Percentiles rank a stretch among this genome's conserved stretches.
These are phyloP conservation scores for Parsonsia alboflavescens DNA, from an alignment of 257 asterid genomes.

Conservation along the genomic window DNA sequence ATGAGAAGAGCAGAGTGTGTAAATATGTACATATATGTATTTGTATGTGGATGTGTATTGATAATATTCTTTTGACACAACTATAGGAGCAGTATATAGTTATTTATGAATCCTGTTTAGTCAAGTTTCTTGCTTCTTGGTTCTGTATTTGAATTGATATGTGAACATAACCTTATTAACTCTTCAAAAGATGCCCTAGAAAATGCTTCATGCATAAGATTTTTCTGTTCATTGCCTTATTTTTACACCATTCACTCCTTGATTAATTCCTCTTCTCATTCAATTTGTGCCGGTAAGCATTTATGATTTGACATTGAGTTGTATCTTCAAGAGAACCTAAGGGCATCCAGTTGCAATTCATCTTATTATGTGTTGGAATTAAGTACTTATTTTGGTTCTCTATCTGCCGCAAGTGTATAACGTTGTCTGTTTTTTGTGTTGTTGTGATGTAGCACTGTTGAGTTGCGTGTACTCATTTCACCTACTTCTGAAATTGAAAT, in stretches of 20 bases:
- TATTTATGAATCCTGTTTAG: neutral
- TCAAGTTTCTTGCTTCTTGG: neutral
- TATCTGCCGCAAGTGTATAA: neutral
- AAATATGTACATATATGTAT: too few relatives aligned
- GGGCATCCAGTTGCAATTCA: constrained; percentile 5
- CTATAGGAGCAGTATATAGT: neutral
- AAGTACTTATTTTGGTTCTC: neutral
- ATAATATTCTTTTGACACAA: neutral
- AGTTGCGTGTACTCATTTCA: neutral
- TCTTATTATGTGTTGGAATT: neutral
- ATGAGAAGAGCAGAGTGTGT: neutral
- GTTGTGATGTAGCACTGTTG: neutral
- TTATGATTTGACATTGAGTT: neutral
- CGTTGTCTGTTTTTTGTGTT: neutral
- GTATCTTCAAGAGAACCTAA: too few relatives aligned
- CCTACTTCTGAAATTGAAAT: neutral
- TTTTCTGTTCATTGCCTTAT: neutral
- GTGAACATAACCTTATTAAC: neutral
- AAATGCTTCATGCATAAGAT: neutral
- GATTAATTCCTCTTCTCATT: neutral
- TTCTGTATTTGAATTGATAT: neutral
- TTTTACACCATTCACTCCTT: neutral
- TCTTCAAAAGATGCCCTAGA: neutral
- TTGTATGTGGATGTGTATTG: too few relatives aligned
- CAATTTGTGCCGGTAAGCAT: neutral